These are phyloP conservation scores for Arthrinium puccinioides DNA, from an alignment of 2,329 filamentous ascomycete species.

Conservation along the genomic window DNA sequence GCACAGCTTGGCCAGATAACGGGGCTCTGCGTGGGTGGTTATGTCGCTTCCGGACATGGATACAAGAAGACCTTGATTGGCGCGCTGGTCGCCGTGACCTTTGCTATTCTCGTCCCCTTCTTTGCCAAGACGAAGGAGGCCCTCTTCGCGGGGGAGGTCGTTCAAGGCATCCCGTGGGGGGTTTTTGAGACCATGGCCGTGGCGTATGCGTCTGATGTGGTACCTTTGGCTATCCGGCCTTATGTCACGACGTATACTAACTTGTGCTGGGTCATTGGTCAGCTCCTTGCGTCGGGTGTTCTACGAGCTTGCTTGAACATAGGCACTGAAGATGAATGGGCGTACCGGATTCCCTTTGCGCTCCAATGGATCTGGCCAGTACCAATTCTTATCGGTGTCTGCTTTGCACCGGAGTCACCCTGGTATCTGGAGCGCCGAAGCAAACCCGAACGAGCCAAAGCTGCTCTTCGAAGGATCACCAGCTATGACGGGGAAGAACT, in stretches of 20 bases:
- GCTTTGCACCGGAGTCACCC: conserved; percentile 31
- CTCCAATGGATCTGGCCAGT: conserved; percentile 32
- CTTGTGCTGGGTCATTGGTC: conserved; percentile 30
- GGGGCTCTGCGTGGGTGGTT: conserved; percentile 31
- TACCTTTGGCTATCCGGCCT: conserved; percentile 16
- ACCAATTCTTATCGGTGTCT: conserved; percentile 21
- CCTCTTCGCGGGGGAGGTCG: conserved; percentile 25
- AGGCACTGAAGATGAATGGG: conserved; percentile 20
- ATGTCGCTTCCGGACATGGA: conserved; percentile 26
- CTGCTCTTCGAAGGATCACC: conserved; percentile 20
- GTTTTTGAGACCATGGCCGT: conserved; percentile 18
- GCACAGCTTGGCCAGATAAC: conserved; percentile 32
- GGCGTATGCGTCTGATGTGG: conserved; percentile 21
- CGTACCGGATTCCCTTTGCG: conserved; percentile 29
- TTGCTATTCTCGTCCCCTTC: conserved; percentile 30
- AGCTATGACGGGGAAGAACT: conserved; percentile 6
- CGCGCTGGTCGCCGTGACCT: conserved; percentile 21
- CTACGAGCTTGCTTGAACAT: conserved; percentile 20
- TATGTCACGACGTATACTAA: conserved; percentile 21
- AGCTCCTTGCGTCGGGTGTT: conserved; percentile 27
- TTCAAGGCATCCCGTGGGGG: conserved; percentile 26
- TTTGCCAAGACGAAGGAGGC: conserved; percentile 23
- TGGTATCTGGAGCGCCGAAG: conserved; percentile 29
- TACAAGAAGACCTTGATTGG: conserved; percentile 29
- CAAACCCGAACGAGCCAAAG: conserved; percentile 19